A percentile compares a stretch with the other conserved stretches of the same genome.
These are phyloP conservation scores for Agrocybe praecox DNA, from an alignment of 768 basidiomycete genomes.

Conservation along the genomic window DNA sequence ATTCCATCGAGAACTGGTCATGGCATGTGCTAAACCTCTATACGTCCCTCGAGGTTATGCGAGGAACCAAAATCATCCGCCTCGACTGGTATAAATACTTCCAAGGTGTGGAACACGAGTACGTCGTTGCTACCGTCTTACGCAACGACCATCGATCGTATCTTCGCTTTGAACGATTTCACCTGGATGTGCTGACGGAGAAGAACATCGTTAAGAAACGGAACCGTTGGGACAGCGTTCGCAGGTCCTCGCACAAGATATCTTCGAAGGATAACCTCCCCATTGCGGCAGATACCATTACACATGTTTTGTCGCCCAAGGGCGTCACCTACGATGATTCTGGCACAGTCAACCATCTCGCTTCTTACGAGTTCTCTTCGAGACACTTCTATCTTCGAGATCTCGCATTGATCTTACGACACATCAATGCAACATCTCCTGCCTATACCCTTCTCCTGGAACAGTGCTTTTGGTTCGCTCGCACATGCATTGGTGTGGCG, in stretches of 20 bases:
- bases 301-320: neutral
- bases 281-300: too few relatives aligned
- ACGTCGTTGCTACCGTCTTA: neutral
- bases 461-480: neutral
- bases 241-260: too few relatives aligned
- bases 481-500: neutral
- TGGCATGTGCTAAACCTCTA: too few relatives aligned
- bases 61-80: neutral
- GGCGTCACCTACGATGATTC: neutral
- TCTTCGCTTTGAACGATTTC: neutral
- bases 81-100: neutral
- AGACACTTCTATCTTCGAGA: neutral
- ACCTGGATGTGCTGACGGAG: neutral
- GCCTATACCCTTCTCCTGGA: neutral
- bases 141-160: neutral
- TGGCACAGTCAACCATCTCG: neutral
- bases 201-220: neutral
- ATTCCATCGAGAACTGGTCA: too few relatives aligned
- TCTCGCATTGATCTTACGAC: neutral
- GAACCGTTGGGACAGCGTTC: too few relatives aligned
- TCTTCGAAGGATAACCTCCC: too few relatives aligned
- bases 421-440: neutral
- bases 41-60: neutral
- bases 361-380: neutral
- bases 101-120: neutral